These are phyloP conservation scores for Arabidopsis arenosa DNA, from an alignment of 345 rosid species.

Conservation along the genomic window DNA sequence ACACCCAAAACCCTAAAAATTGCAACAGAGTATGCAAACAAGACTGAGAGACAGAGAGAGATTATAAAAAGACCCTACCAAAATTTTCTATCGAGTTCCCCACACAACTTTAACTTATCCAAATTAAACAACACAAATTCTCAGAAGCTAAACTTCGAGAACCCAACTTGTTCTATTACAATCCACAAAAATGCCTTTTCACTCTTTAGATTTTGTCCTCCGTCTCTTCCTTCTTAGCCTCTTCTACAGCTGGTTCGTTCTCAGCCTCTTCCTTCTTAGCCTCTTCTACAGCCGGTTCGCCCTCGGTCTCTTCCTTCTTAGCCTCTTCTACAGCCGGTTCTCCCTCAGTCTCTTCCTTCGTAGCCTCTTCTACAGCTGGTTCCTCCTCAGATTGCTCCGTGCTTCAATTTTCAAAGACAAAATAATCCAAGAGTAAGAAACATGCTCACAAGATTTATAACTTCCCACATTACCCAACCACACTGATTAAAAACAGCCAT, in stretches of 20 bases:
- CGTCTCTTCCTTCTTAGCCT: slow-evolving; percentile 6
- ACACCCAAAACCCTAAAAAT: slow-evolving; percentile 11
- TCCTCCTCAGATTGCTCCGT: slow-evolving; percentile 38
- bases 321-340: slow-evolving; percentile 5
- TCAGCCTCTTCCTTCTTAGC: neutral
- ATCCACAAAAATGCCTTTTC: slow-evolving; percentile 1
- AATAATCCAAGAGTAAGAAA: slow-evolving; percentile 4
- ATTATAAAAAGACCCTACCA: slow-evolving; percentile 30
- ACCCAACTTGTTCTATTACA: slow-evolving; percentile 10
- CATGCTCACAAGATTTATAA: neutral
- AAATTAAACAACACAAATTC: slow-evolving; percentile 31
- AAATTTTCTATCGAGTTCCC: slow-evolving; percentile 37
- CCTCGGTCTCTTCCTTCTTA: neutral
- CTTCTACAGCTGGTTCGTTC: neutral
- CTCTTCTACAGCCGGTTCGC: neutral
- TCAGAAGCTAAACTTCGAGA: slow-evolving; percentile 27
- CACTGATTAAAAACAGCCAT: neutral
- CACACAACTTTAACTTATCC: slow-evolving; percentile 22
- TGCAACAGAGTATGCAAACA: slow-evolving; percentile 28
- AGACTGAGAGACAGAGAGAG: slow-evolving; percentile 1
- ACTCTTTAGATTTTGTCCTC: slow-evolving; percentile 26
- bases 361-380: slow-evolving; percentile 26
- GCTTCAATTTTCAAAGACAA: slow-evolving; percentile 35
- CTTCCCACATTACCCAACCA: neutral
- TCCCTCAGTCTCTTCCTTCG: slow-evolving; percentile 1